Conservation (phyloP, 164 flowering plant species). For the Magnolia kwangsiensis region DNA sequence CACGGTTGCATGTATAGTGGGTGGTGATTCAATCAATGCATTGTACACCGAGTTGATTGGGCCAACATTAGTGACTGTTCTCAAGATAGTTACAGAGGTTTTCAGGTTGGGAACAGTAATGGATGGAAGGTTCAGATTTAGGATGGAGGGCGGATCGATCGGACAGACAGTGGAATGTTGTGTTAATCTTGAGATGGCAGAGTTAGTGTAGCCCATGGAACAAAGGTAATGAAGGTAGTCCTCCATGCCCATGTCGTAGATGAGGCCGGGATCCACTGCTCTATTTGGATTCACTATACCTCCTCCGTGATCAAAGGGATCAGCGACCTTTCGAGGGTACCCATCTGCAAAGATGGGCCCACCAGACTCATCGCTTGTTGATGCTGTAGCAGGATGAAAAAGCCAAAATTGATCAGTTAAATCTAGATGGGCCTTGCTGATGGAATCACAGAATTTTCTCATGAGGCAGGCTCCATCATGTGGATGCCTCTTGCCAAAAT, state of each 20-base stretch:
- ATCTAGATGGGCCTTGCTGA: not conserved
- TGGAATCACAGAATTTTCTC: too few species aligned
- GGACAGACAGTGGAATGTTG: not conserved
- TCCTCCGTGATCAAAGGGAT: conserved; percentile 42
- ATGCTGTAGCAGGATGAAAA: not conserved
- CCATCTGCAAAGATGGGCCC: not conserved
- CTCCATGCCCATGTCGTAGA: conserved; percentile 22
- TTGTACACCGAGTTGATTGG: not conserved
- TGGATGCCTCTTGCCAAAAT: too few species aligned
- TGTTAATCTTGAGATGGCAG: conserved; percentile 21
- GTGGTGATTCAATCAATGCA: too few species aligned
- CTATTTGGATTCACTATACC: conserved; percentile 37
- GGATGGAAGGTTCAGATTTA: too few species aligned
- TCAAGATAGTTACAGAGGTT: too few species aligned
- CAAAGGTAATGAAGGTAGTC: conserved; percentile 44
- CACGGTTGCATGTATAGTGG: too few species aligned
- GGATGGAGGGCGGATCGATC: too few species aligned
- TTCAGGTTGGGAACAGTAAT: too few species aligned
- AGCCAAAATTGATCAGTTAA: not conserved
- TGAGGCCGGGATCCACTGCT: conserved; percentile 29
- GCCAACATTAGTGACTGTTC: too few species aligned
- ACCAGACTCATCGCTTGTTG: not conserved
- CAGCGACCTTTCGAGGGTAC: conserved; percentile 21
- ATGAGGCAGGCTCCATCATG: too few species aligned
- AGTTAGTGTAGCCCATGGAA: conserved; percentile 26